Conservation (phyloP, 78 protist species). For the Monocercomonoides exilis region DNA sequence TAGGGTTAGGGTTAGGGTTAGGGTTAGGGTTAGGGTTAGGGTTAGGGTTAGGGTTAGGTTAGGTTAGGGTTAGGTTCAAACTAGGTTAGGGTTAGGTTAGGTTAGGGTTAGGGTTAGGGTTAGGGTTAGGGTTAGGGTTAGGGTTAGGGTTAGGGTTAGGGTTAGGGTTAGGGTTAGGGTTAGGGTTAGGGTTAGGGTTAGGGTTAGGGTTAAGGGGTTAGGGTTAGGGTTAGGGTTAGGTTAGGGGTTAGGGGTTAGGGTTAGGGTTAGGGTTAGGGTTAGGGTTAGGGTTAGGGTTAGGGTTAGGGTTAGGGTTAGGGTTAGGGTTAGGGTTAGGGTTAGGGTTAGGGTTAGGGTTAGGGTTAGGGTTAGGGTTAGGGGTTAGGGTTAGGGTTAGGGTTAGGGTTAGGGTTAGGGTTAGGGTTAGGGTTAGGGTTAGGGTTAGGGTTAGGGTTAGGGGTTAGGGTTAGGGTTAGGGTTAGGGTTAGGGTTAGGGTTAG, state of each 20-base stretch:
- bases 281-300: background rate
- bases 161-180: conserved; percentile 2
- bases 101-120: conserved; percentile 6
- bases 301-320: background rate
- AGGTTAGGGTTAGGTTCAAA: conserved; percentile 6
- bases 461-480: conserved; percentile 5
- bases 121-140: conserved; percentile 5
- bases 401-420: conserved; percentile 5
- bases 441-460: conserved; percentile 6
- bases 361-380: background rate
- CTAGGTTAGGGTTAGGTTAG: background rate
- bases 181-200: background rate
- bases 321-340: background rate
- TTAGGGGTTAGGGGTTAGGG: background rate
- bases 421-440: conserved; percentile 7
- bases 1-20: too few species aligned
- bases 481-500: conserved; percentile 6
- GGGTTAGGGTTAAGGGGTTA: background rate
- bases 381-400: conserved; percentile 6
- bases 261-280: background rate
- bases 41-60: conserved; percentile 5
- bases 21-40: conserved; percentile 6
- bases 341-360: background rate
- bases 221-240: conserved; percentile 3
- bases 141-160: background rate